These are phyloP conservation scores for Colletotrichum paranaense DNA, from an alignment of 2,329 filamentous ascomycete genomes.

Conservation along the genomic window DNA sequence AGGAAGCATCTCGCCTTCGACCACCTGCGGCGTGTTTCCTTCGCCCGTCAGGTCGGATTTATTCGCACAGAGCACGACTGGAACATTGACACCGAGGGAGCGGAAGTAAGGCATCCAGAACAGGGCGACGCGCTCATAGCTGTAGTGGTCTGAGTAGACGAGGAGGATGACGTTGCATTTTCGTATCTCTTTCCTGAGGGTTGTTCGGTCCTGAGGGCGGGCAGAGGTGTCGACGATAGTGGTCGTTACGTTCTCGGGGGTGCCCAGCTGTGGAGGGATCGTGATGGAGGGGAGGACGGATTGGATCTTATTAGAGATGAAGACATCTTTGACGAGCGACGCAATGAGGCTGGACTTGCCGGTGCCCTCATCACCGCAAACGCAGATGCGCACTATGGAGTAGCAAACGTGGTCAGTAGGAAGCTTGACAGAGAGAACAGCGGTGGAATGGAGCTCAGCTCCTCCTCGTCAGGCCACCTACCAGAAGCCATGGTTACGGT, in stretches of 20 bases:
- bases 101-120: conserved; percentile 99
- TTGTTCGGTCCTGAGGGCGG: conserved; percentile 90
- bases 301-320: conserved; percentile 95
- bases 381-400: conserved; percentile 84
- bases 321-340: conserved; percentile 96
- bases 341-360: conserved; percentile 92
- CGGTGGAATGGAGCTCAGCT: conserved; percentile 1
- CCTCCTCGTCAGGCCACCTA: conserved; percentile 30
- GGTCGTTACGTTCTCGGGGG: conserved; percentile 95
- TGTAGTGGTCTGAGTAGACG: conserved; percentile 98
- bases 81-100: conserved; percentile 97
- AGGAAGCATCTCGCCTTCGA: conserved; percentile 97
- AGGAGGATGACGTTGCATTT: conserved; percentile 97
- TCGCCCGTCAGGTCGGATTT: conserved; percentile 89
- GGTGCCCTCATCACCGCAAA: conserved; percentile 96
- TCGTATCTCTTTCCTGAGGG: conserved; percentile 90
- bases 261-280: conserved; percentile 91
- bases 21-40: conserved; percentile 82
- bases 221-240: conserved; percentile 98
- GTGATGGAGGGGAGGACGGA: conserved; percentile 94
- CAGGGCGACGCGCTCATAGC: conserved; percentile 94
- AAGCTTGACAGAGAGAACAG: neutral
- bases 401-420: conserved; percentile 18
- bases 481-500: conserved; percentile 35
- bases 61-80: conserved; percentile 95